Conservation (phyloP, 306 rosid genomes). For the Luffa aegyptiaca region DNA sequence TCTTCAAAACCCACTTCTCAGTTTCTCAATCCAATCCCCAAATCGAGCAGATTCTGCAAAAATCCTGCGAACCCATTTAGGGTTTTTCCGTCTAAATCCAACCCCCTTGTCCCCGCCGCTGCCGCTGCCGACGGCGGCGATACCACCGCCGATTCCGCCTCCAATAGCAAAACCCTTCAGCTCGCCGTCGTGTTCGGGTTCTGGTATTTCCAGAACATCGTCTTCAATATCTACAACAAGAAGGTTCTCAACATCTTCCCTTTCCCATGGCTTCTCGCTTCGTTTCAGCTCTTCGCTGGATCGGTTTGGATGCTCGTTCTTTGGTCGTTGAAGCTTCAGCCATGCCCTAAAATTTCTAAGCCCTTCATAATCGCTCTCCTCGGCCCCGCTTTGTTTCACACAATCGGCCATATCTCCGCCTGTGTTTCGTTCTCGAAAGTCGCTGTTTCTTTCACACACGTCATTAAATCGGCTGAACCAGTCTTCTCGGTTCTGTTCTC, state of each 20-base stretch:
- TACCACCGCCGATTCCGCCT: conserved; percentile 14
- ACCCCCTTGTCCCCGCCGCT: conserved; percentile 29
- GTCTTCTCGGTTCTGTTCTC: conserved; percentile 75
- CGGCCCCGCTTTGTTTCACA: conserved; percentile 94
- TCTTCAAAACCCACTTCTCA: conserved; percentile 29
- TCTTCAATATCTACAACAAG: conserved; percentile 90
- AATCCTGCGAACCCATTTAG: conserved; percentile 17
- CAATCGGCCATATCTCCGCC: conserved; percentile 92
- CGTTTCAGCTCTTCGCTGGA: conserved; percentile 89
- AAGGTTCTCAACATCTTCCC: conserved; percentile 66
- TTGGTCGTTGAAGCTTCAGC: conserved; percentile 76
- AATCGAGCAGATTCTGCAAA: conserved; percentile 19
- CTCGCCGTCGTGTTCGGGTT: conserved; percentile 74
- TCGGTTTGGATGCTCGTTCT: conserved; percentile 75
- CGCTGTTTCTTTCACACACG: conserved; percentile 95
- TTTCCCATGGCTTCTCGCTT: conserved; percentile 92
- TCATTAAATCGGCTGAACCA: conserved; percentile 89
- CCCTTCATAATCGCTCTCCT: conserved; percentile 69
- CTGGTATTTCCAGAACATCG: conserved; percentile 84
- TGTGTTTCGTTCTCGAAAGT: conserved; percentile 92
- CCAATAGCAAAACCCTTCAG: conserved; percentile 32
- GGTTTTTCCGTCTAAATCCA: conserved; percentile 26
- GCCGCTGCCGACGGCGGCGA: conserved; percentile 31
- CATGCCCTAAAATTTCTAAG: conserved; percentile 70
- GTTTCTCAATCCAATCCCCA: conserved; percentile 23